These are phyloP conservation scores for Fagopyrum tataricum DNA, from an alignment of 148 eudicot genomes.

Conservation along the genomic window DNA sequence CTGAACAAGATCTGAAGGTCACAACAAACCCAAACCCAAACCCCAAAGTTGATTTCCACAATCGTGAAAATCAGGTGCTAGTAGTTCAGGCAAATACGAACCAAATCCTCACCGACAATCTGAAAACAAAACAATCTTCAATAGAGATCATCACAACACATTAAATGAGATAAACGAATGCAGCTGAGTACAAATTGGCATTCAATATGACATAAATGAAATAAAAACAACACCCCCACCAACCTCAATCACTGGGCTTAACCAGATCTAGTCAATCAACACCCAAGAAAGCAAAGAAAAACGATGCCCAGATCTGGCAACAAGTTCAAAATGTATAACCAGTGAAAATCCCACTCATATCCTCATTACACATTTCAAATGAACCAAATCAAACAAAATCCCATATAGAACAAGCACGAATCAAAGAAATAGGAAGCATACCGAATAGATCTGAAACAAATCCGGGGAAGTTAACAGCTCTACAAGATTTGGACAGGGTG, in stretches of 20 bases:
- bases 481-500: not conserved
- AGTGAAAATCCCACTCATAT: not conserved
- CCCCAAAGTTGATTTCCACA: not conserved
- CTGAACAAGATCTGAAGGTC: not conserved
- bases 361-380: not conserved
- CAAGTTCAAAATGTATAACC: not conserved
- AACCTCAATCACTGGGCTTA: not conserved
- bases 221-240: not conserved
- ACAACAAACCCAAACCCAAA: no score
- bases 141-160: no score
- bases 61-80: not conserved
- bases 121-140: no score
- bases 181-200: not conserved
- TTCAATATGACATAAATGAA: constrained; percentile 10
- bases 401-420: not conserved
- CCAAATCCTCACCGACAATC: not conserved
- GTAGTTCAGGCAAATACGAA: no score
- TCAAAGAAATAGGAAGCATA: constrained; percentile 6
- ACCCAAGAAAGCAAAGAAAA: not conserved
- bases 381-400: not conserved
- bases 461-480: constrained; percentile 2
- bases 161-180: no score
- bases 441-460: constrained; percentile 10
- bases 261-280: not conserved
- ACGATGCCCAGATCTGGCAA: not conserved